Evolutionary conservation across 805 yeast genomes (phyloP).

Genomic region (Lipomyces sp.): DNA sequence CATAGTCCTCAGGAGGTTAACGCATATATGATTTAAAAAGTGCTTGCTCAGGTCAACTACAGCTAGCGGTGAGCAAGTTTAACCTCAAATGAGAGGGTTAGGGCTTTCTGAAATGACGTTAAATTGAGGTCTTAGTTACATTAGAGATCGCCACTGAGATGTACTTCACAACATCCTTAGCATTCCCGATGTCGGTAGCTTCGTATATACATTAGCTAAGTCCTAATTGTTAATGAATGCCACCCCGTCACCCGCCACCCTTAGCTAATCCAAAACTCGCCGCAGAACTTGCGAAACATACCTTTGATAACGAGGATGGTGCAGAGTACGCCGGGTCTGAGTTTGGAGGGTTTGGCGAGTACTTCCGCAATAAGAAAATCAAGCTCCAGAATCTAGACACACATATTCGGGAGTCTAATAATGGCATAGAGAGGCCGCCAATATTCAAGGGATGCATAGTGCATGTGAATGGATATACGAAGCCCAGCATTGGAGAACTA

Average conservation of each 20-base stretch:
- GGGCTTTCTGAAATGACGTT: neutral
- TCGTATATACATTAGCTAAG: neutral
- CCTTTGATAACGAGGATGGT: slow-evolving; percentile 38
- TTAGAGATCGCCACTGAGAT: no score
- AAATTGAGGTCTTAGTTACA: no score
- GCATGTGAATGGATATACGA: slow-evolving; percentile 88
- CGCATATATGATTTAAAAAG: neutral
- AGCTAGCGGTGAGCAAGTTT: neutral
- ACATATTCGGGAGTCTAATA: slow-evolving; percentile 27
- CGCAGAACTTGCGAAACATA: neutral
- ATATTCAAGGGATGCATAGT: slow-evolving; percentile 69
- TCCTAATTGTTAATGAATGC: slow-evolving; percentile 2
- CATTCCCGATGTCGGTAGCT: neutral
- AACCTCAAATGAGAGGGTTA: neutral
- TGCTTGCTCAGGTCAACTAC: neutral
- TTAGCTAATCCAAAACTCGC: neutral
- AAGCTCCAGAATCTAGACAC: slow-evolving; percentile 67
- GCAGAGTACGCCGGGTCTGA: slow-evolving; percentile 50
- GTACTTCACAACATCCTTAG: no score
- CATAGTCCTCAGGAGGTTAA: neutral
- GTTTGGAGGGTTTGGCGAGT: slow-evolving; percentile 71
- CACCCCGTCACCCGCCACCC: slow-evolving; percentile 9
- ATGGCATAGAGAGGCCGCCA: slow-evolving; percentile 43
- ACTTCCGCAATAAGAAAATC: slow-evolving; percentile 62
- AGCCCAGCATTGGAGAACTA: slow-evolving; percentile 74